phyloP scores from a whole-genome alignment of 2,329 filamentous ascomycete genomes.

The Neofusicoccum sp. region DNA sequence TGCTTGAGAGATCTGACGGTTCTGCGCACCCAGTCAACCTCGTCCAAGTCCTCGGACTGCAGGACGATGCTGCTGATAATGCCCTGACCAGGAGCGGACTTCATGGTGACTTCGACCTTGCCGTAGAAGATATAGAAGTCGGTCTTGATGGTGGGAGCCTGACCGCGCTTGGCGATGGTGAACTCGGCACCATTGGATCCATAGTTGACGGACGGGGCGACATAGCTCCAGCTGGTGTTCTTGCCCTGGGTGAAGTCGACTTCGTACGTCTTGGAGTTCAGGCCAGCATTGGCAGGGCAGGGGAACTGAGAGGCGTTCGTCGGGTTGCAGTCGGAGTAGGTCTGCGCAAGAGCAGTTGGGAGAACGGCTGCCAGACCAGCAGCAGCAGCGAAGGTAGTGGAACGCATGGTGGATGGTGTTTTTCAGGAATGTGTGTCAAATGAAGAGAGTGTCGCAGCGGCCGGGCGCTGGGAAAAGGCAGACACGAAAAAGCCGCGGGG shows the following conservation, averaged over 20 bases:
- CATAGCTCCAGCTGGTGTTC: slow-evolving; percentile 43
- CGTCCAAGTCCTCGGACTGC: slow-evolving; percentile 81
- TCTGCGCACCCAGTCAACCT: slow-evolving; percentile 68
- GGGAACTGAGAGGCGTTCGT: slow-evolving; percentile 40
- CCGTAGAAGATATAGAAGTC: slow-evolving; percentile 88
- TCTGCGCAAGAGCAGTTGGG: slow-evolving; percentile 42
- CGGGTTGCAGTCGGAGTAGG: slow-evolving; percentile 50
- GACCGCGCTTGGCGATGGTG: slow-evolving; percentile 49
- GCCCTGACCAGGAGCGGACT: slow-evolving; percentile 72
- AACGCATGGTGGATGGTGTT: slow-evolving; percentile 13
- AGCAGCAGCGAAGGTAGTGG: slow-evolving; percentile 2
- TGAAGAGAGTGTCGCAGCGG: background rate
- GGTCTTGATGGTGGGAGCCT: slow-evolving; percentile 69
- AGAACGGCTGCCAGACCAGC: slow-evolving; percentile 26
- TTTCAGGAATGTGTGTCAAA: background rate
- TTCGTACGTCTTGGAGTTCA: slow-evolving; percentile 39
- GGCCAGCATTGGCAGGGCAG: slow-evolving; percentile 49
- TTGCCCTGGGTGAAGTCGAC: slow-evolving; percentile 49
- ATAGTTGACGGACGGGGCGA: slow-evolving; percentile 48
- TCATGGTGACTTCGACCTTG: slow-evolving; percentile 75
- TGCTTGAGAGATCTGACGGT: background rate
- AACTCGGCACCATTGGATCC: slow-evolving; percentile 52
- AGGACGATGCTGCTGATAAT: slow-evolving; percentile 83
- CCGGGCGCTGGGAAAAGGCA: background rate
- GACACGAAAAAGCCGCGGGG: background rate